phyloP scores from a whole-genome alignment of 2,329 filamentous ascomycete genomes.

The Ceratocystiopsis minuta region DNA sequence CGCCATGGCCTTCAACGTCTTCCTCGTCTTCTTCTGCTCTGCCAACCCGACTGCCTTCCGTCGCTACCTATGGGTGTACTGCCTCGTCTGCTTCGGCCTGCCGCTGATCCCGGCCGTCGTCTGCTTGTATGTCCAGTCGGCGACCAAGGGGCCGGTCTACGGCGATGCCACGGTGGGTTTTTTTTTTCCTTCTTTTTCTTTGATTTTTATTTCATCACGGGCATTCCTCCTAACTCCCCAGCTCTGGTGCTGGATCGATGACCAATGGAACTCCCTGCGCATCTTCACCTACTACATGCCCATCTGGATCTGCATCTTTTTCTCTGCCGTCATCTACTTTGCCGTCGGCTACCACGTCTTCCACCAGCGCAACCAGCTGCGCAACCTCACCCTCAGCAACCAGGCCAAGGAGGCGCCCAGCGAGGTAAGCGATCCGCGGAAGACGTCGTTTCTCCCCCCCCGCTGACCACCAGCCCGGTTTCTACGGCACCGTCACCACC shows the following conservation, averaged over 20 bases:
- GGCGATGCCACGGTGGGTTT: constrained; percentile 36
- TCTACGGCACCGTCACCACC: constrained; percentile 33
- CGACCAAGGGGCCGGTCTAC: constrained; percentile 25
- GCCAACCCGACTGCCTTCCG: constrained; percentile 48
- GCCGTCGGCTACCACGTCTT: constrained; percentile 43
- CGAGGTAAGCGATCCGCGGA: constrained; percentile 11
- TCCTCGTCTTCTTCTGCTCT: constrained; percentile 47
- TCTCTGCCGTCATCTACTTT: constrained; percentile 36
- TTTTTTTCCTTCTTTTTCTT: neutral
- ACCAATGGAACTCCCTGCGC: constrained; percentile 34
- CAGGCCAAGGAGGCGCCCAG: constrained; percentile 16
- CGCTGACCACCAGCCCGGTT: neutral
- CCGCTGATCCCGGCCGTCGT: constrained; percentile 49
- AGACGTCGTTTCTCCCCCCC: neutral
- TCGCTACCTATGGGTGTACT: constrained; percentile 55
- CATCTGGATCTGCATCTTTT: constrained; percentile 39
- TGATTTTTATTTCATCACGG: neutral
- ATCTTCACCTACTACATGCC: constrained; percentile 45
- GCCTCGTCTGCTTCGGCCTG: constrained; percentile 51
- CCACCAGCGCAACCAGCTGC: constrained; percentile 34
- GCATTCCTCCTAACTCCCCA: constrained; percentile 11
- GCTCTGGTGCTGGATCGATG: constrained; percentile 46
- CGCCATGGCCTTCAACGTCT: constrained; percentile 70
- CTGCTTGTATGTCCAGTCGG: constrained; percentile 37
- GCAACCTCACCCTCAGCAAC: constrained; percentile 33